phyloP scores from a whole-genome alignment of 2,329 filamentous ascomycete species.

The Trichoderma sp. region DNA sequence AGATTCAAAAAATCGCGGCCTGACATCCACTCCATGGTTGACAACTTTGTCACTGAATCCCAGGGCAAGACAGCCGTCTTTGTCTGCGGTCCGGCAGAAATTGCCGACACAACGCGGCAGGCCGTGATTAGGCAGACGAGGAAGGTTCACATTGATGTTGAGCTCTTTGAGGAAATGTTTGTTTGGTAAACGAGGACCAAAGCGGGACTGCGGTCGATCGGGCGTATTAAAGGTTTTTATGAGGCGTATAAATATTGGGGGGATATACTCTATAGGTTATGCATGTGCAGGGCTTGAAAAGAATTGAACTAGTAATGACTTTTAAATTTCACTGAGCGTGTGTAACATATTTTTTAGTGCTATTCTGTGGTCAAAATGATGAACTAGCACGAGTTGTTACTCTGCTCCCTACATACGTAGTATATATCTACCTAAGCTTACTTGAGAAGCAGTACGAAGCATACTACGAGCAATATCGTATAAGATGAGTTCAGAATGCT shows the following conservation, averaged over 20 bases:
- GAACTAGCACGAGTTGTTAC: too few species aligned
- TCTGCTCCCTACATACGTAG: too few species aligned
- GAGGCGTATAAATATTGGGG: neutral
- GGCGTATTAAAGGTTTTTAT: neutral
- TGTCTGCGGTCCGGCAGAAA: slow-evolving; percentile 36
- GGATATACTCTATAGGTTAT: neutral
- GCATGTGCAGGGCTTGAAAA: neutral
- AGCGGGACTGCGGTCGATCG: neutral
- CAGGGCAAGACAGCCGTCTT: slow-evolving; percentile 32
- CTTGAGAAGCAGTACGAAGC: too few species aligned
- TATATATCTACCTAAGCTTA: too few species aligned
- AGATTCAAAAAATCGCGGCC: slow-evolving; percentile 26
- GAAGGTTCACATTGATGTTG: slow-evolving; percentile 10
- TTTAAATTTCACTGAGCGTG: neutral
- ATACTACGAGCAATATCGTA: neutral
- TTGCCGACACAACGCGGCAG: slow-evolving; percentile 36
- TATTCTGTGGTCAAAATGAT: too few species aligned
- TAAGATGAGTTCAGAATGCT: neutral
- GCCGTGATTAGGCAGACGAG: slow-evolving; percentile 25
- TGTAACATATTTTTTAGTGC: neutral
- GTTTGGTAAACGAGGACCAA: slow-evolving; percentile 8
- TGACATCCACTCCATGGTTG: slow-evolving; percentile 29
- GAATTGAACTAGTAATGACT: neutral
- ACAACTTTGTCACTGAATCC: slow-evolving; percentile 24
- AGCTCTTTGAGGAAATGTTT: slow-evolving; percentile 22